Evolutionary conservation across 495 filamentous ascomycete species (phyloP).

Genomic region (Podospora conica): DNA sequence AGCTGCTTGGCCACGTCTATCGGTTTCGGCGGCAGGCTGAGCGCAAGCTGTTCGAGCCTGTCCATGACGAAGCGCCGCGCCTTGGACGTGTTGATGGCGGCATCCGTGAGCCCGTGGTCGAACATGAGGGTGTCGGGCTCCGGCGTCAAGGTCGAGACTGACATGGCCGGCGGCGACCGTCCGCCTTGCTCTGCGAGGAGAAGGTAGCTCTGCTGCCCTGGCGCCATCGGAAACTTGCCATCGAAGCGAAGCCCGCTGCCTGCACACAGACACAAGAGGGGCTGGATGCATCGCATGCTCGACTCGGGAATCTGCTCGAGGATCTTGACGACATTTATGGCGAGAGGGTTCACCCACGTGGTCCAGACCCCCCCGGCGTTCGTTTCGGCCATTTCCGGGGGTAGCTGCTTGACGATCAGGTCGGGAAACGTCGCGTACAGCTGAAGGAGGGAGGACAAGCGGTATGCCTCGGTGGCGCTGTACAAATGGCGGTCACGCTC

Average conservation of each 20-base stretch:
- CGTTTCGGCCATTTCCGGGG: slow-evolving; percentile 9
- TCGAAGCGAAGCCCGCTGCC: slow-evolving; percentile 29
- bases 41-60: slow-evolving; percentile 24
- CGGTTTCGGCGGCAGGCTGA: slow-evolving; percentile 29
- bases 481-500: slow-evolving; percentile 8
- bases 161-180: not conserved
- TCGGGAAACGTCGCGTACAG: slow-evolving; percentile 32
- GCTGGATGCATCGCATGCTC: slow-evolving; percentile 29
- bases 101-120: slow-evolving; percentile 10
- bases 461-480: slow-evolving; percentile 27
- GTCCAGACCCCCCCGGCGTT: slow-evolving; percentile 20
- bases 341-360: slow-evolving; percentile 23
- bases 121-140: not conserved
- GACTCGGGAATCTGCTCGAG: slow-evolving; percentile 18
- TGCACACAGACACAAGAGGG: slow-evolving; percentile 29
- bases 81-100: slow-evolving; percentile 19
- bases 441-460: slow-evolving; percentile 27
- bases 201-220: slow-evolving; percentile 14
- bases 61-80: slow-evolving; percentile 26
- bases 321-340: slow-evolving; percentile 22
- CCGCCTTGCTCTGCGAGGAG: slow-evolving; percentile 10
- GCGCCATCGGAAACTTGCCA: slow-evolving; percentile 17
- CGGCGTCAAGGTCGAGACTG: not conserved
- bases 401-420: slow-evolving; percentile 20
- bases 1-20: slow-evolving; percentile 31